phyloP scores from a whole-genome alignment of 2,329 filamentous ascomycete species.

The Trichoderma brevicompactum region DNA sequence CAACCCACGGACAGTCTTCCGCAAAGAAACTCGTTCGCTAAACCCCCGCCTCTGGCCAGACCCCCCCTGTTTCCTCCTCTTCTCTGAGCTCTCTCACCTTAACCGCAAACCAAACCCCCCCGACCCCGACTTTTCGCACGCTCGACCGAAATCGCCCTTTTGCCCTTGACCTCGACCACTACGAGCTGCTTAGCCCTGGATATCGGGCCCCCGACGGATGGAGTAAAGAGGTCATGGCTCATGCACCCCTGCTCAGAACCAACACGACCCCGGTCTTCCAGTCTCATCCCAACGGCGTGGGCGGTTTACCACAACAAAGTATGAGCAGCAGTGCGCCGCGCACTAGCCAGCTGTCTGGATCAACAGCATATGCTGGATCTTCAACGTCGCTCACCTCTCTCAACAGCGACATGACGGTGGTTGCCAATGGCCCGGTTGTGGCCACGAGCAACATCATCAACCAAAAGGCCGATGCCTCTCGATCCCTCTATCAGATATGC shows the following conservation, averaged over 20 bases:
- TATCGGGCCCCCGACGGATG: constrained; percentile 44
- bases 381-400: constrained; percentile 58
- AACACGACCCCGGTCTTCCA: constrained; percentile 62
- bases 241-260: constrained; percentile 63
- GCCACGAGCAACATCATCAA: constrained; percentile 96
- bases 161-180: constrained; percentile 12
- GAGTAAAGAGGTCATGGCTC: constrained; percentile 57
- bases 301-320: constrained; percentile 47
- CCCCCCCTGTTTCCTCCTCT: constrained; percentile 15
- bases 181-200: constrained; percentile 11
- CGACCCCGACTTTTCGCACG: constrained; percentile 11
- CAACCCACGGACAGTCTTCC: constrained; percentile 24
- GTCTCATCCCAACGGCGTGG: constrained; percentile 52
- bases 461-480: constrained; percentile 87
- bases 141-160: constrained; percentile 23
- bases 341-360: constrained; percentile 66
- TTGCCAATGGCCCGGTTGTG: constrained; percentile 64
- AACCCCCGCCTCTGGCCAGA: constrained; percentile 20
- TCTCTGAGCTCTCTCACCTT: constrained; percentile 11
- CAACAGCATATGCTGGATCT: constrained; percentile 59
- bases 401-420: constrained; percentile 49
- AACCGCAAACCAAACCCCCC: background rate
- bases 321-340: constrained; percentile 59
- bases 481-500: constrained; percentile 95
- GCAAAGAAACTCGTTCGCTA: constrained; percentile 27